Percentiles rank a stretch among this genome's conserved stretches.
phyloP scores from a whole-genome alignment of 1,284 basidiomycete genomes.

The Wallemia hederae region DNA sequence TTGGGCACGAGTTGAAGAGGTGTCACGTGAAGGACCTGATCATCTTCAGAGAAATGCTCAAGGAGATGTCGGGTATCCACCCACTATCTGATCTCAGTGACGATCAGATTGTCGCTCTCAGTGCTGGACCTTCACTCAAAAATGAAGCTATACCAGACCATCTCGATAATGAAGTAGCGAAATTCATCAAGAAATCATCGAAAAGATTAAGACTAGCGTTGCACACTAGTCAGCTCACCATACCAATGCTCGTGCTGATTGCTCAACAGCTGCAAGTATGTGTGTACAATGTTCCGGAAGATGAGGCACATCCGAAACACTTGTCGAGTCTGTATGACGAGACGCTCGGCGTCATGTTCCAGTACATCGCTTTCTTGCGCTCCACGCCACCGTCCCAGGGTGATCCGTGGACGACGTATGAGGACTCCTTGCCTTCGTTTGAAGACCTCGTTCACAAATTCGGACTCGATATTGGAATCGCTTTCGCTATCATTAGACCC shows the following conservation, averaged over 20 bases:
- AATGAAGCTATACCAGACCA: slow-evolving; percentile 35
- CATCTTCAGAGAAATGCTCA: slow-evolving; percentile 68
- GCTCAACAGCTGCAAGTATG: slow-evolving; percentile 61
- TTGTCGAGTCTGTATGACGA: slow-evolving; percentile 60
- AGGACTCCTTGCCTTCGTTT: slow-evolving; percentile 27
- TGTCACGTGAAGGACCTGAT: slow-evolving; percentile 65
- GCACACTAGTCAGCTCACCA: slow-evolving; percentile 36
- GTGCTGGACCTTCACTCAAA: slow-evolving; percentile 58
- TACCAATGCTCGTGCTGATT: slow-evolving; percentile 60
- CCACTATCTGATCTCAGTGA: slow-evolving; percentile 66
- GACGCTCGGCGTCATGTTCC: slow-evolving; percentile 24
- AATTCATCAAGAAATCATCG: slow-evolving; percentile 6
- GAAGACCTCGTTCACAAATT: slow-evolving; percentile 38
- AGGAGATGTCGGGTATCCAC: slow-evolving; percentile 84
- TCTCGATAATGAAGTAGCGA: slow-evolving; percentile 12
- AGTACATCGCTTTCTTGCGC: slow-evolving; percentile 23
- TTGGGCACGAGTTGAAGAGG: slow-evolving; percentile 63
- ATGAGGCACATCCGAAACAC: slow-evolving; percentile 47
- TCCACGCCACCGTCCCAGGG: slow-evolving; percentile 14
- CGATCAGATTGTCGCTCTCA: slow-evolving; percentile 59
- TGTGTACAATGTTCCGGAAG: slow-evolving; percentile 28
- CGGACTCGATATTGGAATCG: slow-evolving; percentile 48
- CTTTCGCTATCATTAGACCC: slow-evolving; percentile 71
- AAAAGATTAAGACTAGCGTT: slow-evolving; percentile 17
- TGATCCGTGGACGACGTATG: slow-evolving; percentile 11